Conservation (phyloP, 805 yeast species). For the Maudiozyma barnettii region DNA sequence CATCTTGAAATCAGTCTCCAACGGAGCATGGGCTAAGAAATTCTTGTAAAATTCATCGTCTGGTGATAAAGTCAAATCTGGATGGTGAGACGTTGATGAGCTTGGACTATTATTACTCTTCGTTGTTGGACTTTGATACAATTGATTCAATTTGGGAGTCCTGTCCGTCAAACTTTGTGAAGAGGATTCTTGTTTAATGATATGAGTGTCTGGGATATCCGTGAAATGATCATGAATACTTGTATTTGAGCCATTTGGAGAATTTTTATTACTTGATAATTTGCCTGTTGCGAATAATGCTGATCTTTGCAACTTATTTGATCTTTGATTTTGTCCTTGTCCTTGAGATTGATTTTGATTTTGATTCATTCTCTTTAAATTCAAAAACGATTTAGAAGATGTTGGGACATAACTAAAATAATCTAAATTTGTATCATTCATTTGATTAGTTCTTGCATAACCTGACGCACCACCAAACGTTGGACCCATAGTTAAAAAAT, state of each 20-base stretch:
- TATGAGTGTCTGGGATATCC: background rate
- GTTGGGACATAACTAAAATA: slow-evolving; percentile 27
- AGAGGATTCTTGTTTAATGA: background rate
- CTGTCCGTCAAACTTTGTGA: background rate
- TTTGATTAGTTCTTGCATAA: slow-evolving; percentile 16
- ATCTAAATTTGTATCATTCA: slow-evolving; percentile 26
- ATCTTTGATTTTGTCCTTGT: background rate
- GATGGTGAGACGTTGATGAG: background rate
- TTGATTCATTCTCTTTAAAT: background rate
- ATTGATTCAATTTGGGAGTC: background rate
- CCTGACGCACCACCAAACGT: slow-evolving; percentile 36
- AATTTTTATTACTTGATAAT: background rate
- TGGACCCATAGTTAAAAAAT: slow-evolving; percentile 33
- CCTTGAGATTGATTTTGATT: background rate
- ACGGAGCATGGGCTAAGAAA: slow-evolving; percentile 13
- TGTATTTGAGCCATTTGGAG: background rate
- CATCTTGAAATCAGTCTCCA: slow-evolving; percentile 46
- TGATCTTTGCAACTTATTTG: background rate
- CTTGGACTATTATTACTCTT: background rate
- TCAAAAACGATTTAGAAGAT: slow-evolving; percentile 2
- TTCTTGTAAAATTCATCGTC: slow-evolving; percentile 4
- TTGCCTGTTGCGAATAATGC: background rate
- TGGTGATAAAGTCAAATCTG: background rate
- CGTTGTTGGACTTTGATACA: background rate
- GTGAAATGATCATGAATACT: background rate